These are phyloP conservation scores for Tuctoria greenei DNA, from an alignment of 176 grass and related monocot species.

Conservation along the genomic window DNA sequence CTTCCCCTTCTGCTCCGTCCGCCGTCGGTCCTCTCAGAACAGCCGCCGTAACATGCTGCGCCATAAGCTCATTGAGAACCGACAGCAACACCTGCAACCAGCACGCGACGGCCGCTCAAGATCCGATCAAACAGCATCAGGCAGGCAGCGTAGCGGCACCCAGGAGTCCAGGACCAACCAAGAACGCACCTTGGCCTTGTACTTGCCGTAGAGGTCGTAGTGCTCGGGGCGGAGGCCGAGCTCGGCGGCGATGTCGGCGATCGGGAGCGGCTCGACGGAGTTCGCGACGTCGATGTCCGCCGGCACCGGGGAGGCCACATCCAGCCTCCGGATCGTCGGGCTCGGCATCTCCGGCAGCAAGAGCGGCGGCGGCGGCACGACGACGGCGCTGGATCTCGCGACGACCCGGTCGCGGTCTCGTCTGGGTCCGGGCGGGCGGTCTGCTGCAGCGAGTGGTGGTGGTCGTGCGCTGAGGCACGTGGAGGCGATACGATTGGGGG, in stretches of 20 bases:
- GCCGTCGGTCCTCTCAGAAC: too few relatives aligned
- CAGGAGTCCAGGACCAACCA: background rate
- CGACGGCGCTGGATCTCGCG: constrained; percentile 47
- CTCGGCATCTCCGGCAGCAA: constrained; percentile 34
- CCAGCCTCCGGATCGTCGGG: constrained; percentile 71
- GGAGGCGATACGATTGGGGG: constrained; percentile 15
- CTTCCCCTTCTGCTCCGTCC: too few relatives aligned
- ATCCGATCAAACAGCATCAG: constrained; percentile 7
- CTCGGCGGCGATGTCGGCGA: constrained; percentile 67
- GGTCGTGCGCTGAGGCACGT: background rate
- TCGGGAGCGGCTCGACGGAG: constrained; percentile 69
- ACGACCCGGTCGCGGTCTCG: background rate
- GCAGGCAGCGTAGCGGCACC: background rate
- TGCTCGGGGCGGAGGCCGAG: constrained; percentile 70
- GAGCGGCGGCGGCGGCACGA: constrained; percentile 24
- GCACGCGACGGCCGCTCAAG: background rate
- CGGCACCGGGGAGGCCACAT: constrained; percentile 78
- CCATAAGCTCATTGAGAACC: constrained; percentile 59
- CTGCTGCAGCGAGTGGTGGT: constrained; percentile 23
- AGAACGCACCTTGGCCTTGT: constrained; percentile 87
- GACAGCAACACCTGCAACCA: constrained; percentile 68
- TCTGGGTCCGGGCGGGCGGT: background rate
- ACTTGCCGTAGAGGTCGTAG: constrained; percentile 94
- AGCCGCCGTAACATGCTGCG: too few relatives aligned
- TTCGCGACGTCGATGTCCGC: constrained; percentile 99